Percentiles rank a stretch among this genome's conserved stretches.
Conservation (phyloP, 2,329 filamentous ascomycete species). For the Camillea tinctor region DNA sequence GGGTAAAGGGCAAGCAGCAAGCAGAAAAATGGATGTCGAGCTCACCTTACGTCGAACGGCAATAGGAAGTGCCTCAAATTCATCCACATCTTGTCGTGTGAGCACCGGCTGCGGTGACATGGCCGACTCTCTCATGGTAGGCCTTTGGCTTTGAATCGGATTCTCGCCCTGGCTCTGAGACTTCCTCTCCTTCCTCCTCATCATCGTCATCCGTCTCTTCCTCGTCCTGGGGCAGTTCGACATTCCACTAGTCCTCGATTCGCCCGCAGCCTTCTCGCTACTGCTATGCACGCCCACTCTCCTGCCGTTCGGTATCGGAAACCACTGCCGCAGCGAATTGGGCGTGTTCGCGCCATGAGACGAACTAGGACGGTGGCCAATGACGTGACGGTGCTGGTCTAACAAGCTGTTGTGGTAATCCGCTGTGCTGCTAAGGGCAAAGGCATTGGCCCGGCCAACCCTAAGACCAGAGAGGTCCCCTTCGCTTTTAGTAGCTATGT, state of each 20-base stretch:
- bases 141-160: not conserved
- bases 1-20: not conserved
- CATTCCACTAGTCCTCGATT: not conserved
- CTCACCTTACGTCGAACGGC: slow-evolving; percentile 52
- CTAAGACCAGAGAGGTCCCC: slow-evolving; percentile 17
- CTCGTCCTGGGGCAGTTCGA: slow-evolving; percentile 3
- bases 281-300: slow-evolving; percentile 5
- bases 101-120: slow-evolving; percentile 26
- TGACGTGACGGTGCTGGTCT: slow-evolving; percentile 9
- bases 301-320: slow-evolving; percentile 14
- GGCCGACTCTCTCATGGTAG: slow-evolving; percentile 3
- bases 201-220: slow-evolving; percentile 3
- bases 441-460: slow-evolving; percentile 12
- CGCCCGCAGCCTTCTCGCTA: not conserved
- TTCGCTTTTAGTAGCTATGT: slow-evolving; percentile 12
- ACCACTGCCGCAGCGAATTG: slow-evolving; percentile 19
- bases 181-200: slow-evolving; percentile 10
- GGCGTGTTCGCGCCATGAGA: slow-evolving; percentile 6
- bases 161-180: slow-evolving; percentile 4
- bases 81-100: slow-evolving; percentile 40
- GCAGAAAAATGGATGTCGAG: slow-evolving; percentile 2
- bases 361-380: slow-evolving; percentile 2
- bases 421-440: slow-evolving; percentile 18
- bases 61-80: slow-evolving; percentile 49
- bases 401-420: slow-evolving; percentile 27